Conservation (phyloP, 2,329 filamentous ascomycete species). For the Tympanopsis confertula region DNA sequence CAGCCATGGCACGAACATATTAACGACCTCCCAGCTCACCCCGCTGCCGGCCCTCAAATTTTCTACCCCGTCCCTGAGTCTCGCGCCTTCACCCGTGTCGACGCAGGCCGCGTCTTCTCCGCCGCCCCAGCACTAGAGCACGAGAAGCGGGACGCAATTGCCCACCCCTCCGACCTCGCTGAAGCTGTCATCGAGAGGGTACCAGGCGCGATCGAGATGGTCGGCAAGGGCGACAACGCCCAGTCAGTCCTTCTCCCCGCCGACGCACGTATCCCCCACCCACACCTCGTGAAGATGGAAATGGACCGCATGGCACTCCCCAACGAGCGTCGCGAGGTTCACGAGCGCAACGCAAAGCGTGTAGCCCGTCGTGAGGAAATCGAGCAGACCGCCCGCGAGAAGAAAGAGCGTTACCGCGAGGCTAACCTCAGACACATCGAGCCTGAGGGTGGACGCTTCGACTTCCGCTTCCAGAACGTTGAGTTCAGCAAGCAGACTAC, state of each 20-base stretch:
- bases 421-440: conserved; percentile 25
- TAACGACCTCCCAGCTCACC: conserved; percentile 10
- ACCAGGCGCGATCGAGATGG: conserved; percentile 20
- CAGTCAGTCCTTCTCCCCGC: conserved; percentile 44
- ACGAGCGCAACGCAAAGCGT: conserved; percentile 27
- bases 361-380: conserved; percentile 22
- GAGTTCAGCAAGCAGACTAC: conserved; percentile 39
- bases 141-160: conserved; percentile 18
- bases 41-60: conserved; percentile 9
- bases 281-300: conserved; percentile 39
- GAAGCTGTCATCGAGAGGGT: conserved; percentile 10
- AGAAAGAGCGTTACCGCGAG: conserved; percentile 12
- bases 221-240: conserved; percentile 25
- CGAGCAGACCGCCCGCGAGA: neutral
- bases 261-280: conserved; percentile 52
- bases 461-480: conserved; percentile 45
- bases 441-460: conserved; percentile 36
- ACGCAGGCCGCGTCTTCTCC: conserved; percentile 11
- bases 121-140: conserved; percentile 23
- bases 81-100: conserved; percentile 10
- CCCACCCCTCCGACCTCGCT: conserved; percentile 3
- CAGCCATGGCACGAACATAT: conserved; percentile 2
- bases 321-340: conserved; percentile 16
- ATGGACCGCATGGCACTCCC: conserved; percentile 25
- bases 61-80: conserved; percentile 13